phyloP scores from a whole-genome alignment of 2,329 filamentous ascomycete genomes.

The Aureobasidium namibiae region DNA sequence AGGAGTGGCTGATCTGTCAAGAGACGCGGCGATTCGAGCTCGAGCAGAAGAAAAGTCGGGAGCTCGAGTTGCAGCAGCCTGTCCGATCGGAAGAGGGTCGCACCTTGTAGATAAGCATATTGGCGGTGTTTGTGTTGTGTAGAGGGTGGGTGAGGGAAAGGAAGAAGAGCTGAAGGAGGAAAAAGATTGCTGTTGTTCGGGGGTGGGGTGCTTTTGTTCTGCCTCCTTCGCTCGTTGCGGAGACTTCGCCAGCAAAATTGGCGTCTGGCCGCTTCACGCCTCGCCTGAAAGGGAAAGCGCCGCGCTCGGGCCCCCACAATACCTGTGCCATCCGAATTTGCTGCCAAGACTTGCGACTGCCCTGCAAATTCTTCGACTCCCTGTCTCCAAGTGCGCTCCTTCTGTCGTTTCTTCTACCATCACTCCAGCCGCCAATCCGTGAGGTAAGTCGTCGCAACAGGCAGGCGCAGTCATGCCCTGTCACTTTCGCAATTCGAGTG shows the following conservation, averaged over 20 bases:
- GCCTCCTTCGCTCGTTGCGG: conserved; percentile 7
- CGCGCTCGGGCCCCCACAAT: conserved; percentile 6
- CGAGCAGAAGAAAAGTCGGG: neutral
- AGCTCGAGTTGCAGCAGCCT: conserved; percentile 10
- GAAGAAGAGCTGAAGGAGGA: neutral
- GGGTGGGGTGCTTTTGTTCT: conserved; percentile 11
- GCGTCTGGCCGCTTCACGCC: conserved; percentile 8
- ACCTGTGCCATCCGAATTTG: conserved; percentile 1
- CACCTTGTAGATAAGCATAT: conserved; percentile 54
- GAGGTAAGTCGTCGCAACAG: conserved; percentile 27
- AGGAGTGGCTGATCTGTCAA: neutral
- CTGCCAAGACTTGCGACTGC: conserved; percentile 1
- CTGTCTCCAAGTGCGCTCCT: neutral
- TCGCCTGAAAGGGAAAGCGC: conserved; percentile 3
- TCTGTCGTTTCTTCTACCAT: conserved; percentile 1
- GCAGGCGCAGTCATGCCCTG: neutral
- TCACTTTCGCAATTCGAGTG: conserved; percentile 28
- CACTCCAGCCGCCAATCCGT: conserved; percentile 13
- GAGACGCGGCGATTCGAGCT: neutral
- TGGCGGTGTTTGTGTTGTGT: conserved; percentile 23
- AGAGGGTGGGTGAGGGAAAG: conserved; percentile 9
- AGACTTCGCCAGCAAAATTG: neutral
- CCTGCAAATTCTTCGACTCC: conserved; percentile 15
- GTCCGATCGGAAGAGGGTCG: conserved; percentile 22
- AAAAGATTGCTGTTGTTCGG: conserved; percentile 3